Conservation (phyloP, 2,329 filamentous ascomycete species). For the Monilinia fructigena region DNA sequence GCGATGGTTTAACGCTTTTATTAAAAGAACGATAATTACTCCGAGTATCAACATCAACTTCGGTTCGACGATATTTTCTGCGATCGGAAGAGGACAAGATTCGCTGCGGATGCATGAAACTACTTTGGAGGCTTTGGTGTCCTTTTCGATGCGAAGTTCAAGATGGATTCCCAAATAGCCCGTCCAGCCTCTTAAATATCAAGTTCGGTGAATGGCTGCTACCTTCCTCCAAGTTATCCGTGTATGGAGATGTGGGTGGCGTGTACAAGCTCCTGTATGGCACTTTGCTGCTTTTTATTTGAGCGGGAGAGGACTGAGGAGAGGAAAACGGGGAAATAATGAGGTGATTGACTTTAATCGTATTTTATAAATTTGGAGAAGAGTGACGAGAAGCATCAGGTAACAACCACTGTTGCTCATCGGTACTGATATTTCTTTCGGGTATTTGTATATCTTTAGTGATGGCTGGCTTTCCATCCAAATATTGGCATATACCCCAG, state of each 20-base stretch:
- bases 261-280: background rate
- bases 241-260: background rate
- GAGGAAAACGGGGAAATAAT: background rate
- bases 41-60: background rate
- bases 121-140: background rate
- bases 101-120: constrained; percentile 8
- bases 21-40: background rate
- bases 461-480: constrained; percentile 25
- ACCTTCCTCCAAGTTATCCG: background rate
- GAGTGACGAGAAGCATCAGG: background rate
- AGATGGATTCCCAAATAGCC: background rate
- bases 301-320: background rate
- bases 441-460: constrained; percentile 27
- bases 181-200: background rate
- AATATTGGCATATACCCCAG: constrained; percentile 31
- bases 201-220: background rate
- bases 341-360: background rate
- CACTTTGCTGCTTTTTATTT: background rate
- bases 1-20: background rate
- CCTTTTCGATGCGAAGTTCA: constrained; percentile 1
- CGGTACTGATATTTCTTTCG: constrained; percentile 11
- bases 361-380: constrained; percentile 10
- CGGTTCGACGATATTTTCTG: constrained; percentile 5
- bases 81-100: background rate
- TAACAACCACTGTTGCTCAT: constrained; percentile 6